Evolutionary conservation across 257 asterid species (phyloP).

Genomic region (Mitragyna speciosa): DNA sequence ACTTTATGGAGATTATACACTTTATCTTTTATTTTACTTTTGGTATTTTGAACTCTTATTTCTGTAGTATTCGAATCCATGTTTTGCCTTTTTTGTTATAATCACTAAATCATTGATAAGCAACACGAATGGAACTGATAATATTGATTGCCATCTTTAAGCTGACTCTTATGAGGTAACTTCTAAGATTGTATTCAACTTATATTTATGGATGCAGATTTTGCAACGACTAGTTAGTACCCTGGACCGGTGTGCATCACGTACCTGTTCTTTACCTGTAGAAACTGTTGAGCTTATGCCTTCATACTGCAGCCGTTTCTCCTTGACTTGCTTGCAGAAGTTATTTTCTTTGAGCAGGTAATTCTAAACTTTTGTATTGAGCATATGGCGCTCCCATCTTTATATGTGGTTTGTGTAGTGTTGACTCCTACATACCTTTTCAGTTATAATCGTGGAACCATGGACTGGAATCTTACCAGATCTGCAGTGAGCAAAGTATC

Average conservation of each 20-base stretch:
- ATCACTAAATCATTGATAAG: background rate
- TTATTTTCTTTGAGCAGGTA: conserved; percentile 89
- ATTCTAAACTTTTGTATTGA: conserved; percentile 12
- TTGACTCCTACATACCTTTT: conserved; percentile 27
- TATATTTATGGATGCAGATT: conserved; percentile 48
- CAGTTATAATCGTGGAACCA: conserved; percentile 52
- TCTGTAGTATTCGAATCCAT: background rate
- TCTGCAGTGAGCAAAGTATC: conserved; percentile 79
- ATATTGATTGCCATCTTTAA: background rate
- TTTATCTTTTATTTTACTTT: background rate
- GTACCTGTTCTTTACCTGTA: conserved; percentile 87
- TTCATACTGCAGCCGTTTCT: conserved; percentile 94
- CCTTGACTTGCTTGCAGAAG: conserved; percentile 91
- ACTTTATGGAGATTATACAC: background rate
- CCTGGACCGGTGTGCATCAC: conserved; percentile 95
- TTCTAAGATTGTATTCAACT: background rate
- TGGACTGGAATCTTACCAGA: conserved; percentile 59
- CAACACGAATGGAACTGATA: background rate
- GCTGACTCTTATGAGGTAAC: background rate
- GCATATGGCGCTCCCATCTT: background rate
- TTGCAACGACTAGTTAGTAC: conserved; percentile 72
- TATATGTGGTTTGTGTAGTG: conserved; percentile 15
- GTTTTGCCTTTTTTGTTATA: conserved; percentile 3
- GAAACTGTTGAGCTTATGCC: conserved; percentile 97
- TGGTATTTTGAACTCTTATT: background rate